Conservation (phyloP, 148 eudicot genomes). For the Persicaria maculosa region DNA sequence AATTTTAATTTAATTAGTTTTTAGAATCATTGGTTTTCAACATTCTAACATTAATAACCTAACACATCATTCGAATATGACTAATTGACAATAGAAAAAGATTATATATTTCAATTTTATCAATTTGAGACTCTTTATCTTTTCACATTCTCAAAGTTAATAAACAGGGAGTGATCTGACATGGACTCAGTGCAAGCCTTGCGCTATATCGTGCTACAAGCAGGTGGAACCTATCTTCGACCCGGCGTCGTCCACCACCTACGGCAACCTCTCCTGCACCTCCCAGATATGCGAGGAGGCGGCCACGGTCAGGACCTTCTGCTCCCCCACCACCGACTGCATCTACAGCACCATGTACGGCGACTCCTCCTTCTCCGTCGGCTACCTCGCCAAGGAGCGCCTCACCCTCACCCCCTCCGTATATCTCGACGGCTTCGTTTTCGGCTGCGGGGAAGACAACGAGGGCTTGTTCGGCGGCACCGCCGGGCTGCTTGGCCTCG, state of each 20-base stretch:
- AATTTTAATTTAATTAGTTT: too few species aligned
- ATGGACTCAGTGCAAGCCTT: slow-evolving; percentile 62
- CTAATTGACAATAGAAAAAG: too few species aligned
- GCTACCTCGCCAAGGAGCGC: slow-evolving; percentile 46
- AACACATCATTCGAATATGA: too few species aligned
- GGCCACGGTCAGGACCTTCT: slow-evolving; percentile 42
- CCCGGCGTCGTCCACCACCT: slow-evolving; percentile 44
- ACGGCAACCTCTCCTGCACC: slow-evolving; percentile 47
- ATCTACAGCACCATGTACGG: slow-evolving; percentile 58
- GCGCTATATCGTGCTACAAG: slow-evolving; percentile 40
- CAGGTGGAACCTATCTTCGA: slow-evolving; percentile 50
- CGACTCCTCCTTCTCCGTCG: slow-evolving; percentile 57
- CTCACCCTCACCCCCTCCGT: slow-evolving; percentile 34
- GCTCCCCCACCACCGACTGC: slow-evolving; percentile 37
- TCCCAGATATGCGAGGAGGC: slow-evolving; percentile 37
- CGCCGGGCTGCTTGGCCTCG: slow-evolving; percentile 55
- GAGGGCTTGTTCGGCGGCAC: slow-evolving; percentile 57
- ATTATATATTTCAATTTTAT: too few species aligned
- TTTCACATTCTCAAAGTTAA: too few species aligned
- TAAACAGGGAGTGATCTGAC: slow-evolving; percentile 34
- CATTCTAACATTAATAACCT: too few species aligned
- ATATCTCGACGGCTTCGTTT: slow-evolving; percentile 32
- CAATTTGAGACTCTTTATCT: too few species aligned
- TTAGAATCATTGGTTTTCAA: too few species aligned
- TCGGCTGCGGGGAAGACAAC: slow-evolving; percentile 68